phyloP scores from a whole-genome alignment of 2,329 filamentous ascomycete genomes.

The Ophioceras dolichostomum region DNA sequence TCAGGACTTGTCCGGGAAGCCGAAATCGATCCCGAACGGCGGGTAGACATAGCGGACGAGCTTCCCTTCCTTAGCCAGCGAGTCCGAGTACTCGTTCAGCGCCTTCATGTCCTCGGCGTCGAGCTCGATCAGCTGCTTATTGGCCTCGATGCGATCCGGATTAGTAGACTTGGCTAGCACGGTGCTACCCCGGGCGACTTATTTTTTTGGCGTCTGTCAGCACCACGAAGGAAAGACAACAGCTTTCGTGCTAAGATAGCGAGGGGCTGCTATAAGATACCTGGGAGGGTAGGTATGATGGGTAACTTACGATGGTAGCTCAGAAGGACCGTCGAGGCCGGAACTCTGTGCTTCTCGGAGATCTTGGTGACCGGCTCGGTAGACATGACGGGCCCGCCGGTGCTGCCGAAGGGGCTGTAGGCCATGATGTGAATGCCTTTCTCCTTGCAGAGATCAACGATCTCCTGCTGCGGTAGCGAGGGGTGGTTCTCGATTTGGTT shows the following conservation, averaged over 20 bases:
- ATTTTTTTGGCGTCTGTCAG: no score
- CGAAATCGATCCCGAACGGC: constrained; percentile 55
- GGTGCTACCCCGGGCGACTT: constrained; percentile 55
- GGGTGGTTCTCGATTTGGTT: constrained; percentile 70
- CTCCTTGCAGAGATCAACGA: constrained; percentile 54
- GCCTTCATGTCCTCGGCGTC: constrained; percentile 49
- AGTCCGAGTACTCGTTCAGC: constrained; percentile 40
- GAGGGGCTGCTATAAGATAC: no score
- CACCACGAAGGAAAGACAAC: no score
- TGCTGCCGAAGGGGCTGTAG: constrained; percentile 56
- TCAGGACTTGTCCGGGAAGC: constrained; percentile 53
- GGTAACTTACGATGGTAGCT: constrained; percentile 54
- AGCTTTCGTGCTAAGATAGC: no score
- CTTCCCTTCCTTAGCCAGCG: constrained; percentile 35
- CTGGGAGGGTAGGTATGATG: no score
- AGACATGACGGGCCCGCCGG: constrained; percentile 51
- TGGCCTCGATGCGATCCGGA: constrained; percentile 55
- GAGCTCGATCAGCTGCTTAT: constrained; percentile 53
- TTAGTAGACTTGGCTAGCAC: constrained; percentile 66
- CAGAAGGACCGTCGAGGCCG: constrained; percentile 51
- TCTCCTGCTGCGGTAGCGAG: constrained; percentile 57
- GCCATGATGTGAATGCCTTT: constrained; percentile 63
- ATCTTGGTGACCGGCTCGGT: constrained; percentile 51
- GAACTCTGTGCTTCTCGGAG: constrained; percentile 49
- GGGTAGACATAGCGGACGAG: constrained; percentile 54